phyloP scores from a whole-genome alignment of 139 green algal genomes.

The Marvania coccoides region DNA sequence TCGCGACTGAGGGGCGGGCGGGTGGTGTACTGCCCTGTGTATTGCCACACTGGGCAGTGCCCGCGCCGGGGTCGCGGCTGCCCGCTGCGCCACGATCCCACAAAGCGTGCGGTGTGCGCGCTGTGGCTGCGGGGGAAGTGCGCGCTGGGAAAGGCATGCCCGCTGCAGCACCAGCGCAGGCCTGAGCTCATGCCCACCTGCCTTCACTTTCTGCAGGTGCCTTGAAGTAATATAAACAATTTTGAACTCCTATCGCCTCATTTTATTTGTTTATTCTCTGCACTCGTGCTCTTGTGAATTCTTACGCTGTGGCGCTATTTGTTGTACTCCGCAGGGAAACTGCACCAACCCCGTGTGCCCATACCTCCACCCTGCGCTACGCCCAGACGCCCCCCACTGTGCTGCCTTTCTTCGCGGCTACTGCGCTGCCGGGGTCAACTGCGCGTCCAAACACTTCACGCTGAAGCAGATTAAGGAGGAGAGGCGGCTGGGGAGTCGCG shows the following conservation, averaged over 20 bases:
- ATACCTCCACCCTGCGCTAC: slow-evolving; percentile 56
- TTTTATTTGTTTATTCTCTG: not conserved
- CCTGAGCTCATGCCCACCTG: slow-evolving; percentile 64
- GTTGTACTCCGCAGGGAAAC: slow-evolving; percentile 33
- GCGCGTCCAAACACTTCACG: slow-evolving; percentile 52
- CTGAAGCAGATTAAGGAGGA: slow-evolving; percentile 35
- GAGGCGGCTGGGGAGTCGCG: not conserved
- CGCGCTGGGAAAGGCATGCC: slow-evolving; percentile 24
- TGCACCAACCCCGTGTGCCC: slow-evolving; percentile 52
- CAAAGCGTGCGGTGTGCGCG: slow-evolving; percentile 53
- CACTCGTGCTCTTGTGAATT: not conserved
- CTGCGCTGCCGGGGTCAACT: slow-evolving; percentile 44
- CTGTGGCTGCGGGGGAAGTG: slow-evolving; percentile 56
- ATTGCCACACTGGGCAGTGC: slow-evolving; percentile 8
- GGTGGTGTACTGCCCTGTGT: slow-evolving; percentile 22
- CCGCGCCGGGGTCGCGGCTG: slow-evolving; percentile 12
- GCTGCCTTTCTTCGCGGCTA: slow-evolving; percentile 47
- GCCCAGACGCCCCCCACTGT: slow-evolving; percentile 38
- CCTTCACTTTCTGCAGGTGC: slow-evolving; percentile 57
- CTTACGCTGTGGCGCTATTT: not conserved
- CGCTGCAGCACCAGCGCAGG: slow-evolving; percentile 34
- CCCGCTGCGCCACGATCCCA: slow-evolving; percentile 37
- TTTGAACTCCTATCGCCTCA: not conserved
- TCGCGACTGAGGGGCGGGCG: not conserved
- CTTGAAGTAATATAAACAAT: too few species aligned